Percentiles rank a stretch among this genome's conserved stretches.
Evolutionary conservation across 2,329 filamentous ascomycete genomes (phyloP).

Genomic region (Aureobasidium sp.): DNA sequence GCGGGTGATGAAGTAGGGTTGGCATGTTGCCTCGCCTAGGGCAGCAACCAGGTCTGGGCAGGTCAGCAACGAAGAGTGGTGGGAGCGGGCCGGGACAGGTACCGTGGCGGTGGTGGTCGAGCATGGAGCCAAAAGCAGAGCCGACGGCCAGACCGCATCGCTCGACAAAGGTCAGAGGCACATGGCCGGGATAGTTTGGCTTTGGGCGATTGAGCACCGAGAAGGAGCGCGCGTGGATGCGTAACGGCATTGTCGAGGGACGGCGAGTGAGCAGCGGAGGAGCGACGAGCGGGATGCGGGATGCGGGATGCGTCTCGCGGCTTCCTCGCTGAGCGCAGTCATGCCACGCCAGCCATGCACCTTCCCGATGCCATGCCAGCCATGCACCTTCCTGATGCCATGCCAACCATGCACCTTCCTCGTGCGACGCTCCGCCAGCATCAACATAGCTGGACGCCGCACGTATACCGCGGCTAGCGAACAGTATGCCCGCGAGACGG

Average conservation of each 20-base stretch:
- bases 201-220: constrained; percentile 76
- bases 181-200: constrained; percentile 85
- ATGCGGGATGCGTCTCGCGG: not conserved
- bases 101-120: constrained; percentile 76
- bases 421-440: not conserved
- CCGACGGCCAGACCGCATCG: constrained; percentile 59
- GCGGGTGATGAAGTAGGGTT: constrained; percentile 88
- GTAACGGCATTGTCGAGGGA: not conserved
- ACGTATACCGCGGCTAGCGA: constrained; percentile 17
- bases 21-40: constrained; percentile 88
- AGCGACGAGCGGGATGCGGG: not conserved
- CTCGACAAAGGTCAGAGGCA: constrained; percentile 74
- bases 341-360: not conserved
- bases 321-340: too few species aligned
- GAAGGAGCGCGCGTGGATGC: constrained; percentile 41
- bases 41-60: constrained; percentile 80
- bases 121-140: constrained; percentile 49
- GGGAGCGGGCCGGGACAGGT: constrained; percentile 15
- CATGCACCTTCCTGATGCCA: not conserved
- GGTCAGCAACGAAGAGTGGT: not conserved
- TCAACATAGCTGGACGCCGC: not conserved
- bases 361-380: not conserved
- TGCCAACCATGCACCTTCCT: not conserved
- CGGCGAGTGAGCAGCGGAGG: not conserved
- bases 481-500: constrained; percentile 20